A percentile compares a stretch with the other conserved stretches of the same genome.
Conservation (phyloP, 2,329 filamentous ascomycete genomes). For the Neonectria punicea region DNA sequence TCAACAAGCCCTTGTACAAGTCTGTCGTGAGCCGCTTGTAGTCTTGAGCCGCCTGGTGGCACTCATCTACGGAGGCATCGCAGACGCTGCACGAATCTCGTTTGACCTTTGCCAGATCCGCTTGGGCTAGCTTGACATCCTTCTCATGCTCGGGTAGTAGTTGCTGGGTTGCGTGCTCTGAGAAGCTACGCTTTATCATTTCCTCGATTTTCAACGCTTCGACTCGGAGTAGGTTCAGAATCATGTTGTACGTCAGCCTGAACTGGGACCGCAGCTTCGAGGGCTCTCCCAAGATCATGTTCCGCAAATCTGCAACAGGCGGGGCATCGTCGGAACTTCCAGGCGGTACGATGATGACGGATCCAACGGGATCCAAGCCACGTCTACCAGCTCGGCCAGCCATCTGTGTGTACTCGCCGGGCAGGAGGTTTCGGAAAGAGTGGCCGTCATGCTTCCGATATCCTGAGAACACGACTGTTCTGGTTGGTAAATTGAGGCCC, state of each 20-base stretch:
- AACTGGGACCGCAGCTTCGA: slow-evolving; percentile 97
- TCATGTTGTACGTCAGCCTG: slow-evolving; percentile 99
- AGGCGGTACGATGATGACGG: slow-evolving; percentile 90
- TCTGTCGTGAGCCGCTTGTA: slow-evolving; percentile 84
- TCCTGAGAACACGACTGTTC: slow-evolving; percentile 97
- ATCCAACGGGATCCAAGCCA: slow-evolving; percentile 91
- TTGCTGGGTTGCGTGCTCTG: slow-evolving; percentile 96
- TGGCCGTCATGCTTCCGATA: slow-evolving; percentile 97
- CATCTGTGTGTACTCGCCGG: slow-evolving; percentile 99
- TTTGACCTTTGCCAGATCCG: slow-evolving; percentile 89
- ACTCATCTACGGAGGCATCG: slow-evolving; percentile 80
- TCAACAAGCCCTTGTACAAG: slow-evolving; percentile 78
- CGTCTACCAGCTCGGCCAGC: slow-evolving; percentile 92
- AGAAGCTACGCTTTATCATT: slow-evolving; percentile 99
- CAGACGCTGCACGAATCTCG: slow-evolving; percentile 85
- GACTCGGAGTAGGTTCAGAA: slow-evolving; percentile 91
- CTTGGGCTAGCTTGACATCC: slow-evolving; percentile 90
- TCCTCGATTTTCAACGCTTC: slow-evolving; percentile 98
- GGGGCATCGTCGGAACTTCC: slow-evolving; percentile 86
- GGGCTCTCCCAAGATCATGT: slow-evolving; percentile 96
- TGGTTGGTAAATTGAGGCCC: slow-evolving; percentile 94
- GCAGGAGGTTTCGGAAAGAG: slow-evolving; percentile 87
- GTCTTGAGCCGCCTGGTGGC: slow-evolving; percentile 83
- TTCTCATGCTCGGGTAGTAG: slow-evolving; percentile 95
- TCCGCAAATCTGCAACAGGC: slow-evolving; percentile 81